Evolutionary conservation across 805 yeast genomes (phyloP), one percentile per base, ranked within the genome.

Genomic region (Nakazawaea populi): DNA sequence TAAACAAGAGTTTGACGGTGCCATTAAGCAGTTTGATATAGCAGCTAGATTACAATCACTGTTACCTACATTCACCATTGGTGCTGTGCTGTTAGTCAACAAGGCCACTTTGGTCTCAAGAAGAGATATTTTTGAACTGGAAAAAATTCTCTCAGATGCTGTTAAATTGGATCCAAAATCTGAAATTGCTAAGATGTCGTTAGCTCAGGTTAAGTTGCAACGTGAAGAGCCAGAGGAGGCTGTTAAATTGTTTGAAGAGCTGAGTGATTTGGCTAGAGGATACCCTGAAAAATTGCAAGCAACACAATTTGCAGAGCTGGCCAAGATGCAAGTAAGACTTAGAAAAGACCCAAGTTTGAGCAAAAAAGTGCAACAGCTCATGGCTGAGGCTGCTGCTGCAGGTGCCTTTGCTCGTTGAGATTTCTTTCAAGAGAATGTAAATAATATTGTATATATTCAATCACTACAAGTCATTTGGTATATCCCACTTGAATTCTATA

Each of bases 201-300:
- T 92, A 58, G 98, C 97, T 45, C 98, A 94, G 75, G 74, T 89
- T 63, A 86, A 82, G 69, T 74, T 94, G 67, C 96, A 90, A 73
- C 80, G 79, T 60, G 92, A 88, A 68, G 79, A 85, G 64, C 80
- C 87, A 47, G 86, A 85, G 54, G 91, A 86, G 56, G 97, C 98
- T 35, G 79, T 89, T 57, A 72, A 71, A 55, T 77, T 86, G 64
- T 91, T 92, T 66, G 94, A 88, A 72, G 87, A 84, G 63, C 85
- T 92, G 53, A 83, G 94, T 49, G 77, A 77, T 52, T 77, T 91
- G 58, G 86, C 96, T 27, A 85, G 98, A 78, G 79, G 87, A 47
- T 75, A 80, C 47, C 89, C 85, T 54, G 98, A 92, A 72, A 87
- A 89, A 73, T 75, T 87, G 50, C 97, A 89, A 73, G 94, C 96